Evolutionary conservation across 805 yeast species (phyloP), one percentile per base, ranked within the genome.

Genomic region (Saccharomycopsis lassenensis): DNA sequence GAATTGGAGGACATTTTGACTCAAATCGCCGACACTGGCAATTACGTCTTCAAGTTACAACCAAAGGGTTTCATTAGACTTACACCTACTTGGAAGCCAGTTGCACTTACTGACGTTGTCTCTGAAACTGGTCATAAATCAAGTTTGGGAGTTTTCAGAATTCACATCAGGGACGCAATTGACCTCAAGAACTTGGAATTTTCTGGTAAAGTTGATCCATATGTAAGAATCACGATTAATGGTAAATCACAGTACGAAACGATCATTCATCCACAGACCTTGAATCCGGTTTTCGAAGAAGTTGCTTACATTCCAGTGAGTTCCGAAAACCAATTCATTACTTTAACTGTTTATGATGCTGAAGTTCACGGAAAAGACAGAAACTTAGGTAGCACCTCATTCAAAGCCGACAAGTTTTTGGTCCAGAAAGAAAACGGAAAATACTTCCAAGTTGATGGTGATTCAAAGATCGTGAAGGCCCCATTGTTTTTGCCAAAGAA

Each of bases 181-280:
- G 69, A 71, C 27, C 56, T 76, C 47, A 60, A 66, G 46, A 54
- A 74, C 47, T 57, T 79, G 47, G 81, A 78, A 46, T 66, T 75
- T 11, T 68, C 79, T 34, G 89, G 91, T 38, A 71, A 68, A 39
- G 74, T 80, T 48, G 87, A 82, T 55, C 91, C 93, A 4, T 81
- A 79, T 48, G 73, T 77, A 26, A 65, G 70, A 41, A 64, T 80
- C 7, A 49, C 70, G 24, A 55, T 72, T 40, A 74, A 76, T 48
- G 80, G 79, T 46, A 70, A 69, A 51, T 50, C 70, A 26, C 65
- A 64, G 42, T 78, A 67, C 36, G 65, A 62, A 44, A 74, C 91
- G 2, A 51, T 59, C 1, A 69, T 69, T 37, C 68, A 68, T 46
- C 69, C 73, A 8, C 65, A 71, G 33, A 64, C 74, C 1, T 51